Percentiles rank a stretch among this genome's conserved stretches.
Conservation (phyloP, 768 basidiomycete species). For the Pleurotus platypus region DNA sequence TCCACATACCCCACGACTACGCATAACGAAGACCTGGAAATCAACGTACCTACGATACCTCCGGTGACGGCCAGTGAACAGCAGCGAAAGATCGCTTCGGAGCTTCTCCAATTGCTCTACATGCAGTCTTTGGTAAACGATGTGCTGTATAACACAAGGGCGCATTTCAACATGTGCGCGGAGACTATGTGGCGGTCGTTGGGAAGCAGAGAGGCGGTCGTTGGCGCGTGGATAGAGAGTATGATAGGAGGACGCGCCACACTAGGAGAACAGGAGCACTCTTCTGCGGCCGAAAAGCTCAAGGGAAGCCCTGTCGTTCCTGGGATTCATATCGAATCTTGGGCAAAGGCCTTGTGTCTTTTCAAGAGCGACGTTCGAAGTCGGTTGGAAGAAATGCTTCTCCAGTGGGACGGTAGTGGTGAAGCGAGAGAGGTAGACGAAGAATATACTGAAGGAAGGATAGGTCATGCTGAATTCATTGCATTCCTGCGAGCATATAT, state of each 20-base stretch:
- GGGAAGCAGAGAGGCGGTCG: not conserved
- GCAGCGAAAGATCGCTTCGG: not conserved
- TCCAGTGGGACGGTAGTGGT: not conserved
- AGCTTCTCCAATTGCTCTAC: not conserved
- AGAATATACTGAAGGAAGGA: slow-evolving; percentile 6
- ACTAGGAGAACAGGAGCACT: slow-evolving; percentile 9
- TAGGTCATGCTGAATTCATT: slow-evolving; percentile 57
- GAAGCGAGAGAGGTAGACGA: not conserved
- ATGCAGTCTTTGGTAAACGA: slow-evolving; percentile 42
- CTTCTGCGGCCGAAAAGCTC: not conserved
- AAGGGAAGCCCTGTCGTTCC: slow-evolving; percentile 22
- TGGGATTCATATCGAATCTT: not conserved
- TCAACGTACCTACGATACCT: not conserved
- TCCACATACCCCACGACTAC: not conserved
- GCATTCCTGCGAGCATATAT: slow-evolving; percentile 62
- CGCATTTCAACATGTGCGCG: slow-evolving; percentile 36
- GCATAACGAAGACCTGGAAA: not conserved
- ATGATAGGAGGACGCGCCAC: not conserved
- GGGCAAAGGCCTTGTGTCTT: not conserved
- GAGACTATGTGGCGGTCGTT: not conserved
- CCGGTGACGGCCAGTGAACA: not conserved
- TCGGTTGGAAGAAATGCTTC: not conserved
- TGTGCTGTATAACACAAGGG: slow-evolving; percentile 49
- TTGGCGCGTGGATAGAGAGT: slow-evolving; percentile 45
- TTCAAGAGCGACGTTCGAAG: not conserved